Percentiles rank a stretch among this genome's conserved stretches.
Conservation (phyloP, 2,329 filamentous ascomycete species). For the Phaeosphaeriaceae sp. region DNA sequence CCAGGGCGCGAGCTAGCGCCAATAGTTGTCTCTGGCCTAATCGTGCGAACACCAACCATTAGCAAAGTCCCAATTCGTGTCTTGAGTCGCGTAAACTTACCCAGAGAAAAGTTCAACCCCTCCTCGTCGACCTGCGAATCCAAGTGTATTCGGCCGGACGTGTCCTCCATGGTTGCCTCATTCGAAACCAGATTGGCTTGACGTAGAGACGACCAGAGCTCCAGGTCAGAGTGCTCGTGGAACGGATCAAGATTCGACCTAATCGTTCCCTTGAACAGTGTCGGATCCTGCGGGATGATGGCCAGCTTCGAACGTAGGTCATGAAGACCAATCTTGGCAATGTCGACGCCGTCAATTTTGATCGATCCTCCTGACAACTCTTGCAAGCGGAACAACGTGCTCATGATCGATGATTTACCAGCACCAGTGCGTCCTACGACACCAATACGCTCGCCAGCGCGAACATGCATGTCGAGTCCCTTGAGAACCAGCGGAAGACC, state of each 20-base stretch:
- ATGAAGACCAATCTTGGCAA: slow-evolving; percentile 75
- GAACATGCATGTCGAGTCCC: slow-evolving; percentile 69
- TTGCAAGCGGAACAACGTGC: slow-evolving; percentile 75
- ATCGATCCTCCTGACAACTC: slow-evolving; percentile 58
- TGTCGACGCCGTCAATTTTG: slow-evolving; percentile 61
- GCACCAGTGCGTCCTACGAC: slow-evolving; percentile 83
- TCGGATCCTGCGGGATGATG: slow-evolving; percentile 86
- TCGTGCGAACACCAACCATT: slow-evolving; percentile 53
- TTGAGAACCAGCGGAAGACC: slow-evolving; percentile 59
- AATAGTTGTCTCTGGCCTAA: slow-evolving; percentile 94
- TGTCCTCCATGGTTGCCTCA: slow-evolving; percentile 57
- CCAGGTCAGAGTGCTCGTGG: slow-evolving; percentile 32
- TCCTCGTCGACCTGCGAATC: slow-evolving; percentile 90
- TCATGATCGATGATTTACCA: slow-evolving; percentile 85
- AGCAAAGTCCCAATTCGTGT: slow-evolving; percentile 55
- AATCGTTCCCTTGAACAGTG: slow-evolving; percentile 81
- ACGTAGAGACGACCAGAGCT: slow-evolving; percentile 78
- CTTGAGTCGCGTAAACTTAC: slow-evolving; percentile 63
- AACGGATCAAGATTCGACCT: slow-evolving; percentile 65
- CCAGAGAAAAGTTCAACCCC: slow-evolving; percentile 54
- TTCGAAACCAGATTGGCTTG: slow-evolving; percentile 73
- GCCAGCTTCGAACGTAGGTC: slow-evolving; percentile 78
- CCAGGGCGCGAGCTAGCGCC: slow-evolving; percentile 89
- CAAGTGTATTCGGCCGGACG: slow-evolving; percentile 73
- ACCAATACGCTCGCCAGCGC: slow-evolving; percentile 79